Evolutionary conservation across 2,329 filamentous ascomycete genomes (phyloP), one percentile per base, ranked within the genome.

Genomic region (Trichophaea hybrida): DNA sequence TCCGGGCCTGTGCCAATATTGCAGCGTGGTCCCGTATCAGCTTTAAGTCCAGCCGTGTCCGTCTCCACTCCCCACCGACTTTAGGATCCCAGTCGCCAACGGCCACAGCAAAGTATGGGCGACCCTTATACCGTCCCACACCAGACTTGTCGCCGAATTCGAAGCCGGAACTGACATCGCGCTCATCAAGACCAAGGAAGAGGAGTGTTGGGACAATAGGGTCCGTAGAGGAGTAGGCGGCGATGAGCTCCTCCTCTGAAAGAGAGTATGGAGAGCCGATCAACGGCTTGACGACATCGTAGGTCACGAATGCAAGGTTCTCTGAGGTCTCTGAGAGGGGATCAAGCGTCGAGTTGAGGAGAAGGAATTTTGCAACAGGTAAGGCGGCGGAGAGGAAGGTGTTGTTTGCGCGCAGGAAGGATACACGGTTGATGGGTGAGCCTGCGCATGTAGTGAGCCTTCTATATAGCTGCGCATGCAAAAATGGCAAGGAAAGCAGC

Each of bases 91-190:
- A 46, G 38, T 88, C 85, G 2, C 90, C 94, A 17, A 95, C 79
- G 70, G 97, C 93, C 10, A 98, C 72, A 1, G 90, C 91, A 70
- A 97, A 98, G 73, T 83, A 94, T 1, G 93, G 90, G 53, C 79
- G 78, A 2, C 91, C 93, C 37, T 76, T 79, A 70, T 94, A 94
- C 52, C 81, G 81, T 61, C 81, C 82, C 55, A 85, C 63, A 1
- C 50, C 53, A n/a, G 54, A 43, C 17, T 52, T 46, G 32, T 15
- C 33, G 54, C 13, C 31, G 6, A 57, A 65, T 34, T 60, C 49
- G 38, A 64, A 65, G 6, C 67, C 69, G 50, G 67, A 69, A 38
- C 77, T 72, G 53, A 75, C 75, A 12, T 35, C 44, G 52, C 72
- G 73, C 70, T 94, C 88, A 66, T 94, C 82, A 52, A 96, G 73